phyloP scores from a whole-genome alignment of 495 filamentous ascomycete species.

The Aspergillus hancockii region DNA sequence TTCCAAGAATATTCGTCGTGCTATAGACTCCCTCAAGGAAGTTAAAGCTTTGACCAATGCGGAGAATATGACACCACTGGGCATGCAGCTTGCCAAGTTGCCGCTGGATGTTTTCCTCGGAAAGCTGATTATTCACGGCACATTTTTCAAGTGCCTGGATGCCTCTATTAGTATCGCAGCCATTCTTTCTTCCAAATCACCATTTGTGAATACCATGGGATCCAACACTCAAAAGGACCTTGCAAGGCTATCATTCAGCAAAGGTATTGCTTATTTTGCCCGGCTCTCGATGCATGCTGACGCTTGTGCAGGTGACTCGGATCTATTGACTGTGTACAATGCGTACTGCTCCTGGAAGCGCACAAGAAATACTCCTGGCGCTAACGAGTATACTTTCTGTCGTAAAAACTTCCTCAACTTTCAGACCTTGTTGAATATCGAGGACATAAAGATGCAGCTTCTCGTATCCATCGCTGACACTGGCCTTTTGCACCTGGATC shows the following conservation, averaged over 20 bases:
- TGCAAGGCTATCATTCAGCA: conserved; percentile 73
- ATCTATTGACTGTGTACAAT: conserved; percentile 89
- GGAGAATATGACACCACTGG: conserved; percentile 85
- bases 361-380: conserved; percentile 63
- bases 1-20: conserved; percentile 85
- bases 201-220: conserved; percentile 83
- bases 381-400: conserved; percentile 82
- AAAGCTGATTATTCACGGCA: conserved; percentile 83
- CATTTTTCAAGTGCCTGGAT: conserved; percentile 86
- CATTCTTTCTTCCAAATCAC: conserved; percentile 90
- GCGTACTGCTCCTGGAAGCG: conserved; percentile 88
- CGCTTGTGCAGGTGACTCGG: conserved; percentile 67
- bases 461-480: conserved; percentile 78
- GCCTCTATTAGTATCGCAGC: conserved; percentile 88
- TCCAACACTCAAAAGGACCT: conserved; percentile 77
- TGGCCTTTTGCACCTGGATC: conserved; percentile 72
- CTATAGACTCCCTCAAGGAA: conserved; percentile 89
- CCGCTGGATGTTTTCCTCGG: conserved; percentile 93
- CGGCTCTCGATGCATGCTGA: conserved; percentile 11
- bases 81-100: conserved; percentile 79
- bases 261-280: conserved; percentile 37
- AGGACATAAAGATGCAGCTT: conserved; percentile 91
- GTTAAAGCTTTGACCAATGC: conserved; percentile 80
- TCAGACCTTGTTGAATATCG: conserved; percentile 84
- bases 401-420: conserved; percentile 84